Percentiles rank a stretch among this genome's conserved stretches.
These are phyloP conservation scores for Candida arabinofermentans DNA, from an alignment of 805 yeast species.

Conservation along the genomic window DNA sequence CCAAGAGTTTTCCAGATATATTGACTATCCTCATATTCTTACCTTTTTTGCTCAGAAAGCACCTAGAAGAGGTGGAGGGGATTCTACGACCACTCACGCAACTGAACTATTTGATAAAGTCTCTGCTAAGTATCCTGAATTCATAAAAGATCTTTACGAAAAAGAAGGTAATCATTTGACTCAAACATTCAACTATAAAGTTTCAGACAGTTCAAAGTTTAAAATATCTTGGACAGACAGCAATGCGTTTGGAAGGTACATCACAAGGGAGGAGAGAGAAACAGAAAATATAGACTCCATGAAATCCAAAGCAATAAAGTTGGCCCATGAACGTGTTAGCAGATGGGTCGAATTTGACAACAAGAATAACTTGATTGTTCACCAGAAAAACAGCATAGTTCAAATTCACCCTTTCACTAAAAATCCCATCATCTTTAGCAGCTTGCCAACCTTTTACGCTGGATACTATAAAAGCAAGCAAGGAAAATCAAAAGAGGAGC, in stretches of 20 bases:
- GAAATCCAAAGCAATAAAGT: slow-evolving; percentile 7
- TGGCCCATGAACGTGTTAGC: slow-evolving; percentile 9
- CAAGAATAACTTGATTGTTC: slow-evolving; percentile 10
- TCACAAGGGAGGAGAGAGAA: slow-evolving; percentile 4
- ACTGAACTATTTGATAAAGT: slow-evolving; percentile 21
- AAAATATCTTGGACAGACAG: slow-evolving; percentile 12
- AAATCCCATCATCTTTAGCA: slow-evolving; percentile 21
- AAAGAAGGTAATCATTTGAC: slow-evolving; percentile 11
- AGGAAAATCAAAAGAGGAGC: background rate
- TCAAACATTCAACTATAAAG: slow-evolving; percentile 7
- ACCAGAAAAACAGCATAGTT: slow-evolving; percentile 8
- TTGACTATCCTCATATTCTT: slow-evolving; percentile 19
- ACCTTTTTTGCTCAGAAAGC: slow-evolving; percentile 21
- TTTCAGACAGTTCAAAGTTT: slow-evolving; percentile 6
- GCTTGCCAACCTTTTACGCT: slow-evolving; percentile 20
- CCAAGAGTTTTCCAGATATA: slow-evolving; percentile 24
- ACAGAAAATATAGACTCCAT: slow-evolving; percentile 2
- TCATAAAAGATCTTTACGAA: slow-evolving; percentile 13
- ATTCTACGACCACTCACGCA: slow-evolving; percentile 20
- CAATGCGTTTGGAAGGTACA: slow-evolving; percentile 11
- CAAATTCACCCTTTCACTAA: slow-evolving; percentile 6
- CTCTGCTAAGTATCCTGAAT: slow-evolving; percentile 20
- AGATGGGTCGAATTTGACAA: slow-evolving; percentile 9
- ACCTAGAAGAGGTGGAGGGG: slow-evolving; percentile 18
- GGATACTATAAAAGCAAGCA: slow-evolving; percentile 9